These are phyloP conservation scores for Neonectria ditissima DNA, from an alignment of 2,329 filamentous ascomycete species.

Conservation along the genomic window DNA sequence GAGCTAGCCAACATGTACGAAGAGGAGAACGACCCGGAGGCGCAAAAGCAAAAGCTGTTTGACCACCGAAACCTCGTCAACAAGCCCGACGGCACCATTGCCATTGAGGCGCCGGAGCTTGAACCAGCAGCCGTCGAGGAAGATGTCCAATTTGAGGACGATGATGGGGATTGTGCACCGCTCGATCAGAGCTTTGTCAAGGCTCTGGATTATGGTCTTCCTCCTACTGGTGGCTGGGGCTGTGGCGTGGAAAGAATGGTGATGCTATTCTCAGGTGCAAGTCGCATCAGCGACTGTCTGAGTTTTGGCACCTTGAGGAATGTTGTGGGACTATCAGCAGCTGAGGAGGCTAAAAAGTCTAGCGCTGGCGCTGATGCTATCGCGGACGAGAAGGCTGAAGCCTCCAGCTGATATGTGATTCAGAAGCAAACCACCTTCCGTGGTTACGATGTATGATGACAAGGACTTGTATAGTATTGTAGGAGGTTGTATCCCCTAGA, in stretches of 20 bases:
- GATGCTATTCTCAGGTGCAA: slow-evolving; percentile 87
- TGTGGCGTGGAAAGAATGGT: slow-evolving; percentile 91
- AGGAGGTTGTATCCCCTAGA: slow-evolving; percentile 32
- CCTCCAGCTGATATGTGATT: slow-evolving; percentile 17
- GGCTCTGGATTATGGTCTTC: slow-evolving; percentile 87
- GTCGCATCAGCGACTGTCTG: slow-evolving; percentile 86
- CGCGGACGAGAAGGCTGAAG: slow-evolving; percentile 20
- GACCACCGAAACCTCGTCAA: slow-evolving; percentile 59
- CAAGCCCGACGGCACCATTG: slow-evolving; percentile 48
- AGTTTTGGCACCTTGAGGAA: slow-evolving; percentile 88
- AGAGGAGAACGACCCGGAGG: slow-evolving; percentile 93
- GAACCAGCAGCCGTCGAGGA: slow-evolving; percentile 54
- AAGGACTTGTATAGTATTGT: slow-evolving; percentile 42
- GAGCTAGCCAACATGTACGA: slow-evolving; percentile 98
- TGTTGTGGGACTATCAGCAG: slow-evolving; percentile 65
- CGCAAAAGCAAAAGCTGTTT: slow-evolving; percentile 85
- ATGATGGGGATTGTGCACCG: slow-evolving; percentile 58
- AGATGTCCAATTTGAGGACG: slow-evolving; percentile 47
- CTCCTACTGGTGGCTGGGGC: slow-evolving; percentile 97
- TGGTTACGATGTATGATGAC: slow-evolving; percentile 37
- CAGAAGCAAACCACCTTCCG: neutral
- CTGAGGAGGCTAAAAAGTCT: slow-evolving; percentile 44
- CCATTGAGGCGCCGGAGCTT: slow-evolving; percentile 41
- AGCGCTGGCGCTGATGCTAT: neutral
- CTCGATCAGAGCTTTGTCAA: slow-evolving; percentile 86